phyloP scores from a whole-genome alignment of 768 basidiomycete species.

The Lentinula boryana region DNA sequence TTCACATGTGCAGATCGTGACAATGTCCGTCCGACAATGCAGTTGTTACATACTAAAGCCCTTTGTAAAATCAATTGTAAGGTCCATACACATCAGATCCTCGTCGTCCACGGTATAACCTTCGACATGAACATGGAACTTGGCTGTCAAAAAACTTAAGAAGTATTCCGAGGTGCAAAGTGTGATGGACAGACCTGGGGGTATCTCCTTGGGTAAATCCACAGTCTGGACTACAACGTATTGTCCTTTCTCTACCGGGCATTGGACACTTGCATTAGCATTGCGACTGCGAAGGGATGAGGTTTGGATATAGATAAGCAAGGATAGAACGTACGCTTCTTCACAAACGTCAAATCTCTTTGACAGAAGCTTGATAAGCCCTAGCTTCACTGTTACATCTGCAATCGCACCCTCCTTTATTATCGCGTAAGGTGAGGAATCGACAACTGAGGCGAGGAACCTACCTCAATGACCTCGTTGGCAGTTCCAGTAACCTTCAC shows the following conservation, averaged over 20 bases:
- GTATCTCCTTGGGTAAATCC: conserved; percentile 86
- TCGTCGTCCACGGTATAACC: conserved; percentile 72
- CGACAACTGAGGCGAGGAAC: conserved; percentile 6
- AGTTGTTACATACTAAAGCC: conserved; percentile 19
- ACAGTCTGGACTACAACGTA: conserved; percentile 83
- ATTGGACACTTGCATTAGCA: conserved; percentile 71
- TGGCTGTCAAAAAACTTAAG: conserved; percentile 47
- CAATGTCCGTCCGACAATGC: not conserved
- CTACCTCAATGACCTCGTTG: conserved; percentile 57
- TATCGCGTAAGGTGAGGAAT: not conserved
- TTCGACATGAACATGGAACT: conserved; percentile 65
- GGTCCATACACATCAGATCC: conserved; percentile 72
- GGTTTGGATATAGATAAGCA: not conserved
- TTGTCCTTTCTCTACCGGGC: conserved; percentile 70
- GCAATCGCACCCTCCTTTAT: conserved; percentile 85
- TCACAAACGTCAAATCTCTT: conserved; percentile 88
- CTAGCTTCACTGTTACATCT: conserved; percentile 90
- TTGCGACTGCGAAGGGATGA: conserved; percentile 43
- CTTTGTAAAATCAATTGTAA: conserved; percentile 73
- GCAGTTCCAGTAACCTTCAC: conserved; percentile 69
- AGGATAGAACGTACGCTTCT: conserved; percentile 70
- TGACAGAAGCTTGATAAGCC: conserved; percentile 79
- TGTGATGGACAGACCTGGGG: conserved; percentile 45
- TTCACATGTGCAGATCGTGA: not conserved
- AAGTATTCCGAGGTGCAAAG: not conserved